A percentile compares a stretch with the other conserved stretches of the same genome.
Conservation (phyloP, 176 grass and related monocot species). For the Oryza australiensis region DNA sequence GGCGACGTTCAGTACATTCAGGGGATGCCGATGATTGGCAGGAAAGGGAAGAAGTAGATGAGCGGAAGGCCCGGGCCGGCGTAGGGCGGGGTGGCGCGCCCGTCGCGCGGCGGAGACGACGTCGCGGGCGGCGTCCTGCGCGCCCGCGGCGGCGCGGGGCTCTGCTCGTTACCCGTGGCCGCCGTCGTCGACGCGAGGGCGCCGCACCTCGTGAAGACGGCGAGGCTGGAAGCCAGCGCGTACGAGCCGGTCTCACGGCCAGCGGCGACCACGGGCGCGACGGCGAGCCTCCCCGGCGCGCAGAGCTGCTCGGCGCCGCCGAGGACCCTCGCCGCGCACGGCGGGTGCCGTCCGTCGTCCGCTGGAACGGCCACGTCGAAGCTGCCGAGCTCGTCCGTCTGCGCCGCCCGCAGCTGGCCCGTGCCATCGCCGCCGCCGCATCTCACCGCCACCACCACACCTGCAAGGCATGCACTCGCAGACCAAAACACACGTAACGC, state of each 20-base stretch:
- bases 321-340: conserved; percentile 44
- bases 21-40: conserved; percentile 55
- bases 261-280: conserved; percentile 27
- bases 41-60: conserved; percentile 55
- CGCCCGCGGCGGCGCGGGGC: not conserved
- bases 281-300: conserved; percentile 26
- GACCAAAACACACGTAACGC: not conserved
- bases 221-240: conserved; percentile 37
- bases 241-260: not conserved
- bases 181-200: not conserved
- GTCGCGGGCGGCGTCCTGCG: not conserved
- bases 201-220: conserved; percentile 36
- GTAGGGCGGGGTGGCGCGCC: not conserved
- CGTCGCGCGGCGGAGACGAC: not conserved
- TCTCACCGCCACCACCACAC: conserved; percentile 46
- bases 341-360: not conserved
- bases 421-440: conserved; percentile 14
- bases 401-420: not conserved
- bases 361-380: conserved; percentile 38
- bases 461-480: not conserved
- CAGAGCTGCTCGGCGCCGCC: conserved; percentile 49
- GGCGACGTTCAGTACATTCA: not conserved
- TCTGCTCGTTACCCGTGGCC: not conserved
- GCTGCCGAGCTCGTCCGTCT: conserved; percentile 31
- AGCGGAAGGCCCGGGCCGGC: conserved; percentile 30